These are phyloP conservation scores for Acanthamoeba royreba DNA, from an alignment of 208 protist species.

Conservation along the genomic window DNA sequence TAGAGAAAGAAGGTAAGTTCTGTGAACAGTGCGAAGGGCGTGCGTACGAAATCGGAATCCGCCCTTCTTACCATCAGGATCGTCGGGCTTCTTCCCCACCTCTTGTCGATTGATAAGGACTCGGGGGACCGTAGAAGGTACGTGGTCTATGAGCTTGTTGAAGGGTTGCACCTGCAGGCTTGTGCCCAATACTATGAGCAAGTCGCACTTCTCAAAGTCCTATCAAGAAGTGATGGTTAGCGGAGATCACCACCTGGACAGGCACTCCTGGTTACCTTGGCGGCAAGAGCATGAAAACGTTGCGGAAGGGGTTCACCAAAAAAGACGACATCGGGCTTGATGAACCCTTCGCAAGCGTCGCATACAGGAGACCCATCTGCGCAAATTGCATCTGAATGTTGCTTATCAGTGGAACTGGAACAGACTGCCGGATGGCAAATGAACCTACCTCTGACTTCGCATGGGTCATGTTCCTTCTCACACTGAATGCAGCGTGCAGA, in stretches of 20 bases:
- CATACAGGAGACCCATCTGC: conserved; percentile 37
- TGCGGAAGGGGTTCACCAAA: conserved; percentile 71
- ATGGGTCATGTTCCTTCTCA: neutral
- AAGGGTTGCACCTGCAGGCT: conserved; percentile 77
- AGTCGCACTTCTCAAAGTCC: conserved; percentile 54
- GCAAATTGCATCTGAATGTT: neutral
- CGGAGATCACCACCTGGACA: neutral
- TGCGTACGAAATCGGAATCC: neutral
- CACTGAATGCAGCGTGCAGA: conserved; percentile 49
- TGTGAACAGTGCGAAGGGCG: neutral
- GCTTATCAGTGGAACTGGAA: neutral
- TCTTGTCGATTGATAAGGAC: neutral
- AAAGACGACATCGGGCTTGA: conserved; percentile 77
- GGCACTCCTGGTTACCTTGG: neutral
- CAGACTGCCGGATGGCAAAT: neutral
- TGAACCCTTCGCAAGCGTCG: neutral
- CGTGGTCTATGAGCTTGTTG: neutral
- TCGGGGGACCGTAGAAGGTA: neutral
- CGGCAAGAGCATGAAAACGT: conserved; percentile 17
- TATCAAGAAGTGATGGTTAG: neutral
- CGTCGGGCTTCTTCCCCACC: neutral
- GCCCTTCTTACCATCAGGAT: neutral
- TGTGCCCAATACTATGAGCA: conserved; percentile 75
- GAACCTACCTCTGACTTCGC: conserved; percentile 49
- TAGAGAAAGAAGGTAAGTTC: neutral